Conservation (phyloP, 192 early-diverging fungal genomes). For the Chytriomyces confervae region DNA sequence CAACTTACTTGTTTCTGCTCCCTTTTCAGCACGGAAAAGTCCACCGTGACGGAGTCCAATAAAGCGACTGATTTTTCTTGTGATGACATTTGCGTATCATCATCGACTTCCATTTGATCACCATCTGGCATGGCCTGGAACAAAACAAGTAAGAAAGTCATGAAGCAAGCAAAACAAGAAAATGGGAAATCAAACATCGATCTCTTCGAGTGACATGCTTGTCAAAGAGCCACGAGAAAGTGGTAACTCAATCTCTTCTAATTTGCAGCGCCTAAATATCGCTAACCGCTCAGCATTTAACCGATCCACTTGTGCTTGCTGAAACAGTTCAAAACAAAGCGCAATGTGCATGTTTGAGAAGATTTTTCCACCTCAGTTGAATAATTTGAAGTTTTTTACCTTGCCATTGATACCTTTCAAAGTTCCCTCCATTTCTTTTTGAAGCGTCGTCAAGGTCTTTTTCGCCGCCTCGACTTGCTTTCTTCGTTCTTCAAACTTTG, state of each 20-base stretch:
- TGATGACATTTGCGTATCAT: slow-evolving; percentile 4
- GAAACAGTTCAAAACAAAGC: slow-evolving; percentile 25
- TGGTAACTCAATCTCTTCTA: slow-evolving; percentile 92
- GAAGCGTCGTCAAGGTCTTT: slow-evolving; percentile 60
- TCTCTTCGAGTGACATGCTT: slow-evolving; percentile 75
- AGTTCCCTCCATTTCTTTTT: slow-evolving; percentile 72
- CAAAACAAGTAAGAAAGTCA: neutral
- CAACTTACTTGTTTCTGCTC: slow-evolving; percentile 55
- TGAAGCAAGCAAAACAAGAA: slow-evolving; percentile 15
- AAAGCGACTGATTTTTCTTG: slow-evolving; percentile 28
- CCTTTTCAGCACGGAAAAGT: slow-evolving; percentile 63
- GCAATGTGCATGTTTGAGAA: neutral
- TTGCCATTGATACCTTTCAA: slow-evolving; percentile 60
- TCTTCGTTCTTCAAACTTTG: slow-evolving; percentile 60
- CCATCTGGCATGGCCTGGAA: slow-evolving; percentile 12
- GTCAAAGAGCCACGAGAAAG: slow-evolving; percentile 75
- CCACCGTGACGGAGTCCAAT: slow-evolving; percentile 58
- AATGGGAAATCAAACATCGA: slow-evolving; percentile 43
- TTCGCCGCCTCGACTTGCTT: slow-evolving; percentile 62
- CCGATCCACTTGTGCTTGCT: slow-evolving; percentile 81
- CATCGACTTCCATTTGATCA: slow-evolving; percentile 29
- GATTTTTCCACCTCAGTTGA: neutral
- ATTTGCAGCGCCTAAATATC: slow-evolving; percentile 86
- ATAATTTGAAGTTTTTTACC: slow-evolving; percentile 22
- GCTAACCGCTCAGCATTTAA: slow-evolving; percentile 74